Percentiles rank a stretch among this genome's conserved stretches.
phyloP scores from a whole-genome alignment of 768 basidiomycete species.

The Amanita jacksonii region DNA sequence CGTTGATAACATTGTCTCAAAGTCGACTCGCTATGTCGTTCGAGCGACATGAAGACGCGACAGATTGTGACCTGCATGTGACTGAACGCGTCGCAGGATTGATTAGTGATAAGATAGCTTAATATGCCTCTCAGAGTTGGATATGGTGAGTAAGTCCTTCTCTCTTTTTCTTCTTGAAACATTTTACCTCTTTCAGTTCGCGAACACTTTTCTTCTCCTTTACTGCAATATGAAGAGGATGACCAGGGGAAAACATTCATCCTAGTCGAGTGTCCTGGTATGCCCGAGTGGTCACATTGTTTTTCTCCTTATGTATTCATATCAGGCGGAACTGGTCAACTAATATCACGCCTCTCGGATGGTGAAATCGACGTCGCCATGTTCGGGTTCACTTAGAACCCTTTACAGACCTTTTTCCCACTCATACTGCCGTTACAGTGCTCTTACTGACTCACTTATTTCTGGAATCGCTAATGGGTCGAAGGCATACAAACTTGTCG shows the following conservation, averaged over 20 bases:
- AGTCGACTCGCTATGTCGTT: slow-evolving; percentile 18
- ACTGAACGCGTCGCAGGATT: slow-evolving; percentile 3
- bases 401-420: slow-evolving; percentile 5
- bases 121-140: slow-evolving; percentile 26
- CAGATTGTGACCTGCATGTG: neutral
- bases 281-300: slow-evolving; percentile 10
- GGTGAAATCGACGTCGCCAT: slow-evolving; percentile 80
- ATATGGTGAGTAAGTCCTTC: slow-evolving; percentile 35
- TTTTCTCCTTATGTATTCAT: neutral
- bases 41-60: slow-evolving; percentile 8
- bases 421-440: slow-evolving; percentile 26
- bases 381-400: slow-evolving; percentile 28
- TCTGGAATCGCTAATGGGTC: slow-evolving; percentile 90
- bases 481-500: slow-evolving; percentile 81
- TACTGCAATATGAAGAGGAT: slow-evolving; percentile 71
- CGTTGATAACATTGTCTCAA: slow-evolving; percentile 35
- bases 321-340: slow-evolving; percentile 79
- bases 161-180: too few species aligned
- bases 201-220: slow-evolving; percentile 88
- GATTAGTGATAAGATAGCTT: too few species aligned
- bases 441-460: slow-evolving; percentile 84
- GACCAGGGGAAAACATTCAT: slow-evolving; percentile 69
- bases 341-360: slow-evolving; percentile 65
- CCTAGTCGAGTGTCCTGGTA: slow-evolving; percentile 86
- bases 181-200: slow-evolving; percentile 47